Base-by-base conservation (phyloP, 257 asterid genomes). In the Penstemon eatonii region DNA sequence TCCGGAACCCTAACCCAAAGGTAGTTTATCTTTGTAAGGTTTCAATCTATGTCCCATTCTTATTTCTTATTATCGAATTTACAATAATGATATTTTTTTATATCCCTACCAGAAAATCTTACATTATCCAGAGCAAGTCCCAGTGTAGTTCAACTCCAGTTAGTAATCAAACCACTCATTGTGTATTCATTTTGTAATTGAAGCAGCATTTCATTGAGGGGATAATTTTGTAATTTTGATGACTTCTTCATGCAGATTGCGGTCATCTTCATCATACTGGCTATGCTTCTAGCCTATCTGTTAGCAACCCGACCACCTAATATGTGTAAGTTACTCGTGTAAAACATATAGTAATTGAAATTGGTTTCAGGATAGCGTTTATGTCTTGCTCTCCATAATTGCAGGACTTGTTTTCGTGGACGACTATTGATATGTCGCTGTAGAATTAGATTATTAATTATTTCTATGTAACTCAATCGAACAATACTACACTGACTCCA, bases 21-120 rank as follows among this genome's bases (percentile, higher is more conserved):
- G 90, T 79, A 75, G 36, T 64, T 49, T 13, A 56, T 44, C 33
- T 71, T 70, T 56, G 4, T 63, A 33, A 50, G 56, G 47, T 50
- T 66, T 11, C 46, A 44, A 19, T 38, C 33, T 8, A 41, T 9
- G 47, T 9, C 40, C 55, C 9, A 63, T 61, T 44, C 40, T 54
- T 63, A 10, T n/a, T 25, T 25, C 33, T 25, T 25, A 25, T 2
- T 25, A 25, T 25, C 2, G 33, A 25, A 25, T 25, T 25, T 25
- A 25, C 33, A 25, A 0, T 46, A 43, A 53, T 8, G 0, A 4
- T 8, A 4, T 38, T 25, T 50, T 64, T 38, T 37, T 10, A 15
- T 33, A 53, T 45, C 15, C 63, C 72, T 2, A 25, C 33, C 86
- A 94, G 99, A 88, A 84, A 81, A 80, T 94, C 96, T 66, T 89